Evolutionary conservation across 148 eudicot genomes (phyloP).

Genomic region (Dysphania ambrosioides): DNA sequence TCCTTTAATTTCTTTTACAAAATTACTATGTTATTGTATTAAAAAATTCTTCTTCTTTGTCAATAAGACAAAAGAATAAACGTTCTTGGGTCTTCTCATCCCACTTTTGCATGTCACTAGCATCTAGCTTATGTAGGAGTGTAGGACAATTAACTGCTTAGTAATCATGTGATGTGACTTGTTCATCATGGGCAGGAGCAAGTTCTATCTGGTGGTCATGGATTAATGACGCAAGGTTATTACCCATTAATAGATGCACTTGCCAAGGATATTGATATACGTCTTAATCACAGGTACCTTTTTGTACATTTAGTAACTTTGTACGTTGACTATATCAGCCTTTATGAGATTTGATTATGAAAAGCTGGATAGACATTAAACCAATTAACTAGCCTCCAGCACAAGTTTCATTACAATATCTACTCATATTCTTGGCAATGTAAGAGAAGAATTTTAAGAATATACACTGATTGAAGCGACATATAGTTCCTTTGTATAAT

Average conservation of each 20-base stretch:
- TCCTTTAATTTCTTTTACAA: background rate
- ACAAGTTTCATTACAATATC: background rate
- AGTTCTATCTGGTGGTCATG: slow-evolving; percentile 97
- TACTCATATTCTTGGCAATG: background rate
- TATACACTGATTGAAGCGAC: no score
- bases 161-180: slow-evolving; percentile 10
- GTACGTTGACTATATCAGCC: background rate
- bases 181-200: slow-evolving; percentile 60
- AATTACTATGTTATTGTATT: no score
- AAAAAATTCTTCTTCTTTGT: no score
- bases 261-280: slow-evolving; percentile 68
- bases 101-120: background rate
- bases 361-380: background rate
- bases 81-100: background rate
- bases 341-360: background rate
- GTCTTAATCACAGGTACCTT: slow-evolving; percentile 79
- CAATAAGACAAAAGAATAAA: no score
- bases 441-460: no score
- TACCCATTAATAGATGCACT: slow-evolving; percentile 80
- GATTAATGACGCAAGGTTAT: slow-evolving; percentile 93
- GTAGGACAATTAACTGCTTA: background rate
- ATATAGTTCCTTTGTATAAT: no score
- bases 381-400: background rate
- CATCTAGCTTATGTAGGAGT: background rate
- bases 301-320: background rate